Base-by-base conservation (phyloP, 2,329 filamentous ascomycete species). In the Arachnopeziza araneosa region DNA sequence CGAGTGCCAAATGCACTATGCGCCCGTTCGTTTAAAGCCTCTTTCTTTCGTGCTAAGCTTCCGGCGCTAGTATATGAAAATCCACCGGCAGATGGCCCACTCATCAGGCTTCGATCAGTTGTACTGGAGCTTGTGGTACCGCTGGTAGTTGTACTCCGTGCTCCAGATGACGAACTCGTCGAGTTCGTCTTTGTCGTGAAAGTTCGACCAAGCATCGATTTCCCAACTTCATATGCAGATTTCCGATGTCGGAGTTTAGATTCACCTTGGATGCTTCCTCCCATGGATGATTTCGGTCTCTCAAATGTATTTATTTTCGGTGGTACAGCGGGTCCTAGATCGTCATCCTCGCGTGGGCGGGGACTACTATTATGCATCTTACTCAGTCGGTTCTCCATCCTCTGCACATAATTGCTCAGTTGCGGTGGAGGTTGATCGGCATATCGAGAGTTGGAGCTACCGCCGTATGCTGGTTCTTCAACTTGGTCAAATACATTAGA, bases 21-120 rank as follows among this genome's bases (percentile, higher is more conserved):
- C 19, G 87, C 80, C 63, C 87, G 74, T 71, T 66, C 75, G 70
- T 80, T 75, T 70, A 70, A 52, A 19, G 65, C 65, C 56, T 74
- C 75, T 65, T 87, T 88, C 70, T 90, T 89, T 63, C 93, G 85
- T 30, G 92, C 93, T 65, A 96, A 85, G 75, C 93, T 98, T 57
- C 93, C 95, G 19, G 95, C 95, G 75, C 95, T 98, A 19, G 95
- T 98, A 55, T 92, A 90, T 73, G 93, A 98, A 75, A 97, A 91
- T 14, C 84, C 93, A 55, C 93, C 87, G 0, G 95, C 95, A 57
- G 95, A 98, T 56, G 85, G 82, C 2, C 93, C 95, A 73, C 93
- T 98, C 93, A 97, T 97, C 51, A 99, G 75, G 69, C 91, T 98
- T 68, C 88, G 85, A 67, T 88, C 86, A 19, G 91, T 97, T 72